These are phyloP conservation scores for Chrysosporium keratinophilum DNA, from an alignment of 2,329 filamentous ascomycete genomes.

Conservation along the genomic window DNA sequence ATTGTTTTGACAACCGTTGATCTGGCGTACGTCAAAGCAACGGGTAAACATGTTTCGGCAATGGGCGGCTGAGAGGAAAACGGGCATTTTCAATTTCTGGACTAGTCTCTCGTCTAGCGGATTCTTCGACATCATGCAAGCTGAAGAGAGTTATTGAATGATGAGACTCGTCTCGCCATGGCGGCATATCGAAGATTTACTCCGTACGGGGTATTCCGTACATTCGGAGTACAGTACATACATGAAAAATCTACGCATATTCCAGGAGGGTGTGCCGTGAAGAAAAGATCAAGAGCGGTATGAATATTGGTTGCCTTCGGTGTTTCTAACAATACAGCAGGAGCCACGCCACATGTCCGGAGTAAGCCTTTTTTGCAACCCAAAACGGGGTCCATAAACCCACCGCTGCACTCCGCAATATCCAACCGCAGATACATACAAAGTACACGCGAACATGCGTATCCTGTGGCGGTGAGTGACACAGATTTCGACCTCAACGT, in stretches of 20 bases:
- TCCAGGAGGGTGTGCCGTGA: not conserved
- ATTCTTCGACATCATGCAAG: conserved; percentile 6
- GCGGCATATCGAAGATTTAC: not conserved
- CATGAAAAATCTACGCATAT: not conserved
- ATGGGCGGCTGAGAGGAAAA: not conserved
- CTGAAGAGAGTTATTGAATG: not conserved
- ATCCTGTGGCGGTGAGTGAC: conserved; percentile 11
- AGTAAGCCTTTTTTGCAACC: not conserved
- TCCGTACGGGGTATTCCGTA: not conserved
- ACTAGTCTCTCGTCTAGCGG: not conserved
- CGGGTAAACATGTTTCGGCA: not conserved
- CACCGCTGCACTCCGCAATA: conserved; percentile 11
- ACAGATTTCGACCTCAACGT: not conserved
- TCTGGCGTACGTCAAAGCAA: not conserved
- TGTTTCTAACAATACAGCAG: not conserved
- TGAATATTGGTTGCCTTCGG: not conserved
- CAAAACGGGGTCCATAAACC: not conserved
- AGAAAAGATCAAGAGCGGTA: not conserved
- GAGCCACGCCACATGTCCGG: conserved; percentile 1
- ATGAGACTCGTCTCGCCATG: not conserved
- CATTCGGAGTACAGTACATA: no score
- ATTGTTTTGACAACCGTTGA: not conserved
- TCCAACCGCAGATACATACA: conserved; percentile 4
- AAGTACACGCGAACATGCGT: conserved; percentile 9
- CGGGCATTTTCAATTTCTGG: not conserved